These are phyloP conservation scores for Aspergillus sp. DNA, from an alignment of 2,329 filamentous ascomycete genomes.

Conservation along the genomic window DNA sequence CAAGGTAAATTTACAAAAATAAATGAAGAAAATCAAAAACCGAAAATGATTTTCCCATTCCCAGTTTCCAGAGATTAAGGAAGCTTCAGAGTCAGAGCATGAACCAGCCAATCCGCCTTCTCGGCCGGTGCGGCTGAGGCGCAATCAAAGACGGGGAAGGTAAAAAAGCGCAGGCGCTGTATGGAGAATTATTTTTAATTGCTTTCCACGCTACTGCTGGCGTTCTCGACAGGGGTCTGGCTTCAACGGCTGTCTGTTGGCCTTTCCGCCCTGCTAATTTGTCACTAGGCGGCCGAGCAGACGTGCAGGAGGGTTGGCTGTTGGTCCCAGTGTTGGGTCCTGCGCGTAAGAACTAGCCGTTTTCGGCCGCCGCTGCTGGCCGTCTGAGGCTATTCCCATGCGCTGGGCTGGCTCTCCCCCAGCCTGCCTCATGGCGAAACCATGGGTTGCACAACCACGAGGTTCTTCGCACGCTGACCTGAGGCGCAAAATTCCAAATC, in stretches of 20 bases:
- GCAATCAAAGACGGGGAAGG: conserved; percentile 13
- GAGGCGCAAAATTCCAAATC: background rate
- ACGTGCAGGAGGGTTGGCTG: background rate
- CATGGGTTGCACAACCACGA: conserved; percentile 1
- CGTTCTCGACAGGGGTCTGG: conserved; percentile 6
- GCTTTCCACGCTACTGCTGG: background rate
- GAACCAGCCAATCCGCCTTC: conserved; percentile 5
- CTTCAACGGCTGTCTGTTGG: conserved; percentile 22
- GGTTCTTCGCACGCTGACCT: background rate
- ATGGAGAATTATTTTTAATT: conserved; percentile 15
- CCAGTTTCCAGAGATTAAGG: background rate
- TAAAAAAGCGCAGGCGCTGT: conserved; percentile 10
- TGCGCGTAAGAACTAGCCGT: conserved; percentile 5
- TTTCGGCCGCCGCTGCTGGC: background rate
- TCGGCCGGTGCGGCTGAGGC: conserved; percentile 21
- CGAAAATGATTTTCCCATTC: background rate
- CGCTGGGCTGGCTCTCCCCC: too few species aligned
- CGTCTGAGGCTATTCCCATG: background rate
- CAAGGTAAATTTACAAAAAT: conserved; percentile 3
- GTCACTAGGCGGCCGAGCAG: background rate
- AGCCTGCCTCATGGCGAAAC: background rate
- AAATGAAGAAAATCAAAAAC: background rate
- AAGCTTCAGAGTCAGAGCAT: background rate
- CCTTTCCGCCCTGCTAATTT: conserved; percentile 4
- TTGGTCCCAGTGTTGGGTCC: background rate